Evolutionary conservation across 257 asterid species (phyloP).

Genomic region (Fraxinus excelsior): DNA sequence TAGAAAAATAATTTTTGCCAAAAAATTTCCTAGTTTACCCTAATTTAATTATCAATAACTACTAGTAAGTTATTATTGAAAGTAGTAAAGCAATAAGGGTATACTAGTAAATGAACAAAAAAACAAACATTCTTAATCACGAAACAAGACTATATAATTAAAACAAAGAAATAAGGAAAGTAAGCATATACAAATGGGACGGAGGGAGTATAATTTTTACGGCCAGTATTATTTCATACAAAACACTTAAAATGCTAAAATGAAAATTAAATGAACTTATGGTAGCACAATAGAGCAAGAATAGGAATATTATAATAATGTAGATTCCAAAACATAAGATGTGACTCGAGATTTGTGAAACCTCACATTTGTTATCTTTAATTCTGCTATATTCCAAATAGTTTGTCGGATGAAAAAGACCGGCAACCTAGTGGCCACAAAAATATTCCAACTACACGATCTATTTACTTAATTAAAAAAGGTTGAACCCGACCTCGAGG

Average conservation of each 20-base stretch:
- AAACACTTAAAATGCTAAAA: neutral
- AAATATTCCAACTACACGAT: neutral
- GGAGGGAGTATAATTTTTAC: neutral
- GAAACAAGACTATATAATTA: too few species aligned
- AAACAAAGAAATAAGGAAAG: too few species aligned
- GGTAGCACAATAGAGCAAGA: neutral
- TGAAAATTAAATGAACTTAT: neutral
- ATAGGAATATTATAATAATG: neutral
- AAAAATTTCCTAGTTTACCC: too few species aligned
- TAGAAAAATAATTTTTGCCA: too few species aligned
- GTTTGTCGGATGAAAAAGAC: slow-evolving; percentile 1
- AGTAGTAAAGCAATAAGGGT: too few species aligned
- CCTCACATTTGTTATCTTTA: neutral
- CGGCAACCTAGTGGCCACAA: slow-evolving; percentile 20
- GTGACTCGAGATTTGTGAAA: neutral
- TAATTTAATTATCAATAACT: too few species aligned
- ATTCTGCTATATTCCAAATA: neutral
- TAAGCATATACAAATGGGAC: too few species aligned
- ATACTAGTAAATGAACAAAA: too few species aligned
- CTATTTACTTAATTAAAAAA: neutral
- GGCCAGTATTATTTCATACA: too few species aligned
- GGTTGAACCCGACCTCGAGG: too few species aligned
- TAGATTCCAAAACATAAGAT: neutral
- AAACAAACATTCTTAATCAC: too few species aligned
- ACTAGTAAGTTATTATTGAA: too few species aligned